These are phyloP conservation scores for Viola pubescens DNA, from an alignment of 441 rosid species.

Conservation along the genomic window DNA sequence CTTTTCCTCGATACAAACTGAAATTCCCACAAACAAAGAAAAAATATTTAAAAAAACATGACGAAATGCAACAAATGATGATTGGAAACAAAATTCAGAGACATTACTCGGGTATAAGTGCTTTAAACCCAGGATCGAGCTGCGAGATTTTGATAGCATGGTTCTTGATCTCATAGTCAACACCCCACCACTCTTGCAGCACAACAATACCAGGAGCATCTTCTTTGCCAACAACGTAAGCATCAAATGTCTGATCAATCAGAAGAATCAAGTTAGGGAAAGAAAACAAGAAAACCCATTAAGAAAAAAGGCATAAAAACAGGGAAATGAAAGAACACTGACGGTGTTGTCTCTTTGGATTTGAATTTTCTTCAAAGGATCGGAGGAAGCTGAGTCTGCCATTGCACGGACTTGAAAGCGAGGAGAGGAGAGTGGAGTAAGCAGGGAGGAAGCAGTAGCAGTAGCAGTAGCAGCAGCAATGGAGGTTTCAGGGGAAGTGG, in stretches of 20 bases:
- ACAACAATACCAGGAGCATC: constrained; percentile 88
- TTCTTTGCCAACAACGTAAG: constrained; percentile 82
- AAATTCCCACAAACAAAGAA: neutral
- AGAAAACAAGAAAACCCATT: neutral
- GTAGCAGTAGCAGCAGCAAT: constrained; percentile 13
- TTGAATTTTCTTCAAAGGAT: constrained; percentile 63
- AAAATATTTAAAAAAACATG: neutral
- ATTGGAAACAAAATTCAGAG: neutral
- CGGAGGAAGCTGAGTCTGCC: constrained; percentile 50
- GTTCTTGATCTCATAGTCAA: constrained; percentile 89
- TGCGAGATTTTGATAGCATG: constrained; percentile 80
- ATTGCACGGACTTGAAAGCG: constrained; percentile 46
- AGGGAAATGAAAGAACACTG: constrained; percentile 17
- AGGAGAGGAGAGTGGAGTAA: constrained; percentile 17
- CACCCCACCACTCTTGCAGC: constrained; percentile 99
- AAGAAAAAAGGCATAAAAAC: neutral
- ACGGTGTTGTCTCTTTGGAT: constrained; percentile 82
- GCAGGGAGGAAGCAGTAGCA: constrained; percentile 8
- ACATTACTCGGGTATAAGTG: constrained; percentile 81
- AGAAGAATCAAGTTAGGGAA: neutral
- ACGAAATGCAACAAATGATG: neutral
- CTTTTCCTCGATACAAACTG: constrained; percentile 91
- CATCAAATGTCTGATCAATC: constrained; percentile 63
- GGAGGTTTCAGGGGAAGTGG: no score
- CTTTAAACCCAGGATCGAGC: constrained; percentile 71